A percentile compares a stretch with the other conserved stretches of the same genome.
phyloP scores from a whole-genome alignment of 1,139 yeast genomes.

The Saccharomycopsis phalli region DNA sequence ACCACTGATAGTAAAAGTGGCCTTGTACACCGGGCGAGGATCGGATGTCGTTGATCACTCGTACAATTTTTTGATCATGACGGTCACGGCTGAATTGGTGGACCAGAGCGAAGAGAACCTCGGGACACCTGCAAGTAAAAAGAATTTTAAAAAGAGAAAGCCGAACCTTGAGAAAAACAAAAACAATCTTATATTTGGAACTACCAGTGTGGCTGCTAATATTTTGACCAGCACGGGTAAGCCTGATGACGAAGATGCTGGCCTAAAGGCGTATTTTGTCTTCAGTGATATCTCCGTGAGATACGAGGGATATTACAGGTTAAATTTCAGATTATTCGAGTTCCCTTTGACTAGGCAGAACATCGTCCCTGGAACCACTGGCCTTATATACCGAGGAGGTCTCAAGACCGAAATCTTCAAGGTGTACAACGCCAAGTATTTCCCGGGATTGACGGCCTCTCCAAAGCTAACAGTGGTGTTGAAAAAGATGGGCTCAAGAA shows the following conservation, averaged over 20 bases:
- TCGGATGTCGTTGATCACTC: slow-evolving; percentile 15
- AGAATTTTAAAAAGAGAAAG: slow-evolving; percentile 17
- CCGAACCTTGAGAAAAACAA: slow-evolving; percentile 16
- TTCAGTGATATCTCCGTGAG: slow-evolving; percentile 19
- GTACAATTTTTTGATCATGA: slow-evolving; percentile 17
- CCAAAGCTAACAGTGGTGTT: slow-evolving; percentile 14
- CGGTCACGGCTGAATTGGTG: slow-evolving; percentile 16
- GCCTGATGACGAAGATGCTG: slow-evolving; percentile 1
- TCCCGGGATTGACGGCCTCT: slow-evolving; percentile 18
- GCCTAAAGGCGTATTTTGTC: slow-evolving; percentile 18
- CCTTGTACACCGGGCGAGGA: slow-evolving; percentile 2
- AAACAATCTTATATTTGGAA: slow-evolving; percentile 15
- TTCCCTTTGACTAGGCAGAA: slow-evolving; percentile 11
- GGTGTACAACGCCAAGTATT: slow-evolving; percentile 19
- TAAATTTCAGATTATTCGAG: slow-evolving; percentile 17
- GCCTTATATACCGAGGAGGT: slow-evolving; percentile 13
- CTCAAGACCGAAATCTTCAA: slow-evolving; percentile 13
- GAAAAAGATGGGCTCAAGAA: slow-evolving; percentile 18
- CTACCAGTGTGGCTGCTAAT: slow-evolving; percentile 18
- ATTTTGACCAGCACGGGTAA: slow-evolving; percentile 4
- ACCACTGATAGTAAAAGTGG: slow-evolving; percentile 19
- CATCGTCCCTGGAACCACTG: not conserved
- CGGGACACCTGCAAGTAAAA: slow-evolving; percentile 15
- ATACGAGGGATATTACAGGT: slow-evolving; percentile 17
- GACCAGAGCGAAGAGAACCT: slow-evolving; percentile 16